Base-by-base conservation (phyloP, 2,329 filamentous ascomycete genomes). In the Cryphonectria japonica region DNA sequence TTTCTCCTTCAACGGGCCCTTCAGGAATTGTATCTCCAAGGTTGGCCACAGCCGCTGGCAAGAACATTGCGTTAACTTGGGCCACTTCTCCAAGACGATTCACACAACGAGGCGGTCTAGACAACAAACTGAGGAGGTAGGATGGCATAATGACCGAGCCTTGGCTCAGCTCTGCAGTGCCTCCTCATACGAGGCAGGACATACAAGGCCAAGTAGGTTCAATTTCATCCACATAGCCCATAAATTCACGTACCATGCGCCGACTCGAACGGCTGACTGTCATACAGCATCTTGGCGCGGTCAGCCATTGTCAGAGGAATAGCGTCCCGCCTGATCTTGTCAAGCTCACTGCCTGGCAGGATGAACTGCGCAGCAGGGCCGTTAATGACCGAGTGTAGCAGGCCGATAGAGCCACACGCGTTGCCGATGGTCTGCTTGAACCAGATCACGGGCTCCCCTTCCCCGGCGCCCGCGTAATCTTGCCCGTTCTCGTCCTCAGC, bases 351-450 rank as follows among this genome's bases (percentile, higher is more conserved):
- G 22, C 81, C 83, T 6, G 83, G 79, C 14, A 81, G 75, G 68
- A 95, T 85, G 71, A 87, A 84, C 2, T 81, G 78, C 26, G 86
- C 82, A 0, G 90, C 87, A 4, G 84, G 83, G 1, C 93, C 92
- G 78, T 96, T 97, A 66, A 87, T 87, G 0, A 92, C 86, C 22
- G 88, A 88, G 79, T 97, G 93, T 11, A 97, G 80, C 6, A 96
- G 83, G 0, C 90, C 93, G 77, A 94, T 94, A 32, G 95, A 86
- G 0, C 93, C 93, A 78, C 93, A 97, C 0, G 93, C 92, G 78
- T 96, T 91, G 71, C 89, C 88, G 76, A 97, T 96, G 0, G 92
- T 96, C 80, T 97, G 93, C 77, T 91, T 91, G 82, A 94, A 96
- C 93, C 93, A 97, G 26, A 93, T 83, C 0, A 95, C 89, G 8